Evolutionary conservation across 768 basidiomycete genomes (phyloP).

Genomic region (Termitomyces sp.): DNA sequence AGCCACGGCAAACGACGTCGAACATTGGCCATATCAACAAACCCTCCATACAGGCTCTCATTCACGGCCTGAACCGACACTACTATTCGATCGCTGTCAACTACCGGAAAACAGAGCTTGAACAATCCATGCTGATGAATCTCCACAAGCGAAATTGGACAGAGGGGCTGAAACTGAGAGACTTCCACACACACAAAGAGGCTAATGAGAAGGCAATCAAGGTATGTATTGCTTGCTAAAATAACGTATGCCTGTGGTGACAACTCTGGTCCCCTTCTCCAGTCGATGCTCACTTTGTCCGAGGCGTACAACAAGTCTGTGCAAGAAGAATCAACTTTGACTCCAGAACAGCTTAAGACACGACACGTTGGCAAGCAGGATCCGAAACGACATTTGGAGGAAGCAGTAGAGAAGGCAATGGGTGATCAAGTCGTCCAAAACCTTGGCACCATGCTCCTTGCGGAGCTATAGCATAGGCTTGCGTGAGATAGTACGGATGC

Average conservation of each 20-base stretch:
- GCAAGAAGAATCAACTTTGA: constrained; percentile 95
- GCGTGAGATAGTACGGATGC: constrained; percentile 12
- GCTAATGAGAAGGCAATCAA: constrained; percentile 92
- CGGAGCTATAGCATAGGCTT: constrained; percentile 78
- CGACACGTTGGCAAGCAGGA: constrained; percentile 97
- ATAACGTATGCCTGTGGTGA: constrained; percentile 4
- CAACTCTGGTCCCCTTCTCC: constrained; percentile 17
- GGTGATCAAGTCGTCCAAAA: constrained; percentile 96
- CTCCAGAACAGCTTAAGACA: constrained; percentile 91
- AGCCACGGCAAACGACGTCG: constrained; percentile 95
- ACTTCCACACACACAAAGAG: constrained; percentile 88
- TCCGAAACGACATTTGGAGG: constrained; percentile 96
- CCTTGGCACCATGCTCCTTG: constrained; percentile 90
- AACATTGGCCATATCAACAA: constrained; percentile 99
- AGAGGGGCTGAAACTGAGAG: constrained; percentile 87
- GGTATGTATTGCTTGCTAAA: constrained; percentile 45
- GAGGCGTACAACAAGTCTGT: constrained; percentile 97
- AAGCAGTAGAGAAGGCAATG: constrained; percentile 97
- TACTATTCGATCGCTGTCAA: constrained; percentile 98
- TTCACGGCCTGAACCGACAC: constrained; percentile 96
- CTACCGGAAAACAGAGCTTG: constrained; percentile 97
- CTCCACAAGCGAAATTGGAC: constrained; percentile 99
- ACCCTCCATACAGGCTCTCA: constrained; percentile 97
- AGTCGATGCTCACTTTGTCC: constrained; percentile 93
- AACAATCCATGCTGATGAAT: constrained; percentile 99